Base-by-base conservation (phyloP, 148 eudicot species). In the Rhododendron henanense region DNA sequence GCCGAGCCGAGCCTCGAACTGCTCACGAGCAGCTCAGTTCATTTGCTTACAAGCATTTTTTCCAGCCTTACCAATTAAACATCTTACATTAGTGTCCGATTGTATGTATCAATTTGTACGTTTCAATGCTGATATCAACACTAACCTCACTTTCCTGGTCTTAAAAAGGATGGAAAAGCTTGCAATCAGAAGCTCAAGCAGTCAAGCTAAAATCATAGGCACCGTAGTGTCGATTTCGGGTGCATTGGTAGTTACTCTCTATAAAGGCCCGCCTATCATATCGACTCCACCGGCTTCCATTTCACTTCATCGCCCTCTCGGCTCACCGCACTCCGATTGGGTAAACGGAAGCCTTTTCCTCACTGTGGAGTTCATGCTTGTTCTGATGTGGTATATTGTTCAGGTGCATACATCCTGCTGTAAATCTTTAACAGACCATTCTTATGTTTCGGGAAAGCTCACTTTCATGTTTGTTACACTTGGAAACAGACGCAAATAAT, bases 371-470 rank as follows among this genome's bases (percentile, higher is more conserved):
- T 95, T 93, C 6, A 84, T 95, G 45, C 91, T 95, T n/a, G 93
- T 93, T 59, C 96, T 97, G 10, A 87, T 95, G 84, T 95, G 97
- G 96, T 96, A 94, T 88, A 93, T 96, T 87, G 88, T 94, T 77
- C 97, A 89, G 99, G 98, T 96, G 90, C 33, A 5, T 78, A 21
- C 3, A 39, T 14, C 39, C 6, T 71, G 25, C 33, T 47, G 50
- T n/a, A 44, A 3, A 7, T 45, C 2, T 18, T 78, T 44, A 45
- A 10, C 23, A 6, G n/a, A 18, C 71, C 71, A 51, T 2, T 41
- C 35, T 61, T 47, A 61, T 1, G 10, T 65, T 65, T 25, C 11
- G 33, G 4, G 25, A 65, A 65, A 63, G 28, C 69, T 63, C 69
- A 63, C 23, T 16, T 79, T 69, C 31, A 13, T 47, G 50, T 82